Percentiles rank a stretch among this genome's conserved stretches.
Conservation (phyloP, 345 rosid genomes). For the Aquilaria sinensis region DNA sequence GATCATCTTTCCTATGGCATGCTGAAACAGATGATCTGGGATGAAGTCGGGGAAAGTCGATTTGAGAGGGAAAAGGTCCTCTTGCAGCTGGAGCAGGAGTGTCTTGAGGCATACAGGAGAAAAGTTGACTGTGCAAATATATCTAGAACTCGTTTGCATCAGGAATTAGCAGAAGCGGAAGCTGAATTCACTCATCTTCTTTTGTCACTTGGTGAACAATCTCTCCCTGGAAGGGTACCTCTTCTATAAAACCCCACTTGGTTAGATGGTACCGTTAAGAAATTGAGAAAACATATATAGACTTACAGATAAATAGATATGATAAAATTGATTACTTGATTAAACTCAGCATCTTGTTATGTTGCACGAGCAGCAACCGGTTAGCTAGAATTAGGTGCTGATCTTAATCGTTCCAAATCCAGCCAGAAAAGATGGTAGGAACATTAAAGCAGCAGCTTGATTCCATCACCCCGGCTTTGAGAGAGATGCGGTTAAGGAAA, state of each 20-base stretch:
- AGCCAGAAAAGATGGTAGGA: constrained; percentile 92
- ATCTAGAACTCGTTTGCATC: constrained; percentile 92
- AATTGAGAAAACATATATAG: too few species aligned
- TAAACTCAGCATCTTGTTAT: too few species aligned
- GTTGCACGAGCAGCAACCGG: neutral
- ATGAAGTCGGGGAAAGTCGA: constrained; percentile 89
- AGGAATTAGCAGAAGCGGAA: constrained; percentile 94
- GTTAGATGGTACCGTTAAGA: too few species aligned
- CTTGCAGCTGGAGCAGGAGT: constrained; percentile 82
- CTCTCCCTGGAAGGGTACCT: constrained; percentile 90
- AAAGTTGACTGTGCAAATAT: constrained; percentile 95
- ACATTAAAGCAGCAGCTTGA: constrained; percentile 84
- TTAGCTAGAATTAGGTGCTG: neutral
- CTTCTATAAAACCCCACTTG: neutral
- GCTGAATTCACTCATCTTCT: constrained; percentile 96
- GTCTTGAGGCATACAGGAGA: constrained; percentile 86
- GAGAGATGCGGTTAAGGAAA: constrained; percentile 82
- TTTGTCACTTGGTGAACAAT: constrained; percentile 88
- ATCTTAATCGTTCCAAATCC: constrained; percentile 8
- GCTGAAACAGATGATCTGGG: constrained; percentile 83
- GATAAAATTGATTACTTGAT: neutral
- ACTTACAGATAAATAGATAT: neutral
- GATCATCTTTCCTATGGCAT: too few species aligned
- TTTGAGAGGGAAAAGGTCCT: constrained; percentile 77
- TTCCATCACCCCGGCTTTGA: constrained; percentile 82